Evolutionary conservation across 345 rosid genomes (phyloP).

Genomic region (Litchi chinensis): DNA sequence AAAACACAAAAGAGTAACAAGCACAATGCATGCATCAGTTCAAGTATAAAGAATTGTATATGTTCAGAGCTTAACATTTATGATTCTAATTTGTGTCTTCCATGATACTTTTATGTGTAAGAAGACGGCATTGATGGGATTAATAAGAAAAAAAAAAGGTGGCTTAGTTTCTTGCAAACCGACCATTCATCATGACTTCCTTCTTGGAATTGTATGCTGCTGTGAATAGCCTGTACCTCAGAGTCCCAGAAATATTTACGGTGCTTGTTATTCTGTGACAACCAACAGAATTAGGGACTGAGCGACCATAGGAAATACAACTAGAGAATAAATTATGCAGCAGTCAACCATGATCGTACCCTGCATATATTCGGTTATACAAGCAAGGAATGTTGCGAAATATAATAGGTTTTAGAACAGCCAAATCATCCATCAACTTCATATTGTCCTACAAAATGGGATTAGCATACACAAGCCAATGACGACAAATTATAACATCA

Average conservation of each 20-base stretch:
- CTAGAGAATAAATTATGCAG: slow-evolving; percentile 10
- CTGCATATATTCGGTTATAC: slow-evolving; percentile 79
- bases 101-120: too few species aligned
- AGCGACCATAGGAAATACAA: slow-evolving; percentile 8
- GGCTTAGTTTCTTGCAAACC: slow-evolving; percentile 14
- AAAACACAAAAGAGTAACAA: background rate
- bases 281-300: slow-evolving; percentile 22
- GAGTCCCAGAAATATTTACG: slow-evolving; percentile 68
- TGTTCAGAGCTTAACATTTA: background rate
- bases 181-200: slow-evolving; percentile 77
- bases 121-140: too few species aligned
- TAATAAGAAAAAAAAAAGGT: too few species aligned
- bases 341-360: slow-evolving; percentile 45
- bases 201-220: slow-evolving; percentile 84
- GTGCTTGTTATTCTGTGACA: slow-evolving; percentile 65
- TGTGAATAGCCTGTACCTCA: slow-evolving; percentile 73
- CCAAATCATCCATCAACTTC: slow-evolving; percentile 87
- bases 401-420: slow-evolving; percentile 75
- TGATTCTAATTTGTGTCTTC: background rate
- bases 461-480: slow-evolving; percentile 8
- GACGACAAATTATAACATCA: too few species aligned
- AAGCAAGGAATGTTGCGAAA: slow-evolving; percentile 94
- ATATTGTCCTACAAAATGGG: slow-evolving; percentile 63
- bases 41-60: background rate
- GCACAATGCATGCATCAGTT: background rate